Evolutionary conservation across 768 basidiomycete genomes (phyloP).

Genomic region (Pleurotus cornucopiae): DNA sequence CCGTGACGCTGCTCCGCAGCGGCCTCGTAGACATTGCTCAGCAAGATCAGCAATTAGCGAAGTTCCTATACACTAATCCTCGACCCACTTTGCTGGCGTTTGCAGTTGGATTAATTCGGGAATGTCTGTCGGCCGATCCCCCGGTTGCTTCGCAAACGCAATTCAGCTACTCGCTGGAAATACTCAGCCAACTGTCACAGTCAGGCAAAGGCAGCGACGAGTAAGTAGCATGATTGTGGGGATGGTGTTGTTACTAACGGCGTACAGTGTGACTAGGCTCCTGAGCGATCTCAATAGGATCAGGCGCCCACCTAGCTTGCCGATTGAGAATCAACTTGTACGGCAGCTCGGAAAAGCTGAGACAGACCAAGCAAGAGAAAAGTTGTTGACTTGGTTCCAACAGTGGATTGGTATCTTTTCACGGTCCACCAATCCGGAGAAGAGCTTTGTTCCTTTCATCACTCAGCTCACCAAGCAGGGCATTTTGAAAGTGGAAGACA

Average conservation of each 20-base stretch:
- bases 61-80: conserved; percentile 75
- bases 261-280: conserved; percentile 57
- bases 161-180: conserved; percentile 76
- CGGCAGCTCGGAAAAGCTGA: conserved; percentile 61
- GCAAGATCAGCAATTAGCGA: conserved; percentile 89
- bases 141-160: conserved; percentile 78
- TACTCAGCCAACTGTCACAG: conserved; percentile 70
- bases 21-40: conserved; percentile 73
- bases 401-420: conserved; percentile 97
- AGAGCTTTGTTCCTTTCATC: conserved; percentile 94
- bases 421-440: conserved; percentile 85
- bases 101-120: conserved; percentile 77
- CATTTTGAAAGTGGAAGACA: conserved; percentile 91
- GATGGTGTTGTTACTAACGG: conserved; percentile 8
- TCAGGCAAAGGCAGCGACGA: conserved; percentile 80
- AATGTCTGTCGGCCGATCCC: conserved; percentile 78
- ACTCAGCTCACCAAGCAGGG: conserved; percentile 97
- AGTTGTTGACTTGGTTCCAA: conserved; percentile 77
- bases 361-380: conserved; percentile 70
- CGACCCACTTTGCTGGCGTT: conserved; percentile 77
- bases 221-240: conserved; percentile 40
- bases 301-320: conserved; percentile 40
- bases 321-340: conserved; percentile 15
- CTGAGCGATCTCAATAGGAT: conserved; percentile 80
- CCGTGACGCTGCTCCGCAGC: conserved; percentile 81